Evolutionary conservation across 1,284 basidiomycete species (phyloP).

Genomic region (Puccinia novopanici): DNA sequence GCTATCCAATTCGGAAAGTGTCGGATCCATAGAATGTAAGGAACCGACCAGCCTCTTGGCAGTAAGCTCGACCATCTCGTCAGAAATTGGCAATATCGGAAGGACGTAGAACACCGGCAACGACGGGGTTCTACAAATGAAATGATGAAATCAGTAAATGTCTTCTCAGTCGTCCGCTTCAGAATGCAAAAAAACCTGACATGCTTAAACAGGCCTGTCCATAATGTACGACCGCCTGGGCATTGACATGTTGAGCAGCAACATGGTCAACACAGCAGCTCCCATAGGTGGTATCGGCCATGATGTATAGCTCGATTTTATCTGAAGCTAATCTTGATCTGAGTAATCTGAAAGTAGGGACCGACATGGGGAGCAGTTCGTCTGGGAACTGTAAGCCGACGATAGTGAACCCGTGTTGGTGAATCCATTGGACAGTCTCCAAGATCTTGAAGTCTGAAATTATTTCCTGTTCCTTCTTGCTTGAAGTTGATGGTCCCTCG

Average conservation of each 20-base stretch:
- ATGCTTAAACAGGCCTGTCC: conserved; percentile 93
- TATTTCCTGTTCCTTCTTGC: neutral
- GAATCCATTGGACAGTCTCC: conserved; percentile 93
- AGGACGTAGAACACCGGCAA: conserved; percentile 61
- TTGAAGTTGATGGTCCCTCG: neutral
- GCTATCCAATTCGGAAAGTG: conserved; percentile 28
- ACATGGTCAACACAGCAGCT: conserved; percentile 98
- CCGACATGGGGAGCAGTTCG: conserved; percentile 81
- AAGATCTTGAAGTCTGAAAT: conserved; percentile 64
- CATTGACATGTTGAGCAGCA: conserved; percentile 88
- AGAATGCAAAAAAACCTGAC: conserved; percentile 62
- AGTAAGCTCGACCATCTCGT: conserved; percentile 56
- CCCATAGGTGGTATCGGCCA: conserved; percentile 96
- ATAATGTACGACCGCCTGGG: conserved; percentile 89
- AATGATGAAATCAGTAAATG: conserved; percentile 14
- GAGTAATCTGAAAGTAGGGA: conserved; percentile 74
- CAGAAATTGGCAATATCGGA: conserved; percentile 55
- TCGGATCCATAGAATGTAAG: conserved; percentile 49
- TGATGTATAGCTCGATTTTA: conserved; percentile 71
- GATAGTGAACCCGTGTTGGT: conserved; percentile 66
- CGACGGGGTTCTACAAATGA: conserved; percentile 57
- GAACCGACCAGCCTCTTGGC: conserved; percentile 52
- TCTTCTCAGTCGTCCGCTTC: neutral
- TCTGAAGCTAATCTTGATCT: conserved; percentile 58
- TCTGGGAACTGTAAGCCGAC: conserved; percentile 94